Percentiles rank a stretch among this genome's conserved stretches.
Evolutionary conservation across 768 basidiomycete species (phyloP).

Genomic region (Russula griseocarnosa): DNA sequence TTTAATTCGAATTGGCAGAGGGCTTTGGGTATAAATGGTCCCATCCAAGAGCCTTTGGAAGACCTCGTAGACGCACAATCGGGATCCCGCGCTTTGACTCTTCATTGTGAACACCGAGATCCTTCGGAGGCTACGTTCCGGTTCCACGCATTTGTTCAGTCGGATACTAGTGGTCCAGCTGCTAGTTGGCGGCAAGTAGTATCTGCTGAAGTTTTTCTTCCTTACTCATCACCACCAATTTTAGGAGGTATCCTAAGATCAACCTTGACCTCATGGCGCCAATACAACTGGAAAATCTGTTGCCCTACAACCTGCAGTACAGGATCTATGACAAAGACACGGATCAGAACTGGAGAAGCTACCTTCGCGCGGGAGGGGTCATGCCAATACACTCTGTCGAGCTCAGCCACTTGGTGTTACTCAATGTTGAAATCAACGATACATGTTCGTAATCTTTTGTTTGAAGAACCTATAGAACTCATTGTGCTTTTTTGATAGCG

Average conservation of each 20-base stretch:
- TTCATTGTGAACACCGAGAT: constrained; percentile 82
- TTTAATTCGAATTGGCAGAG: constrained; percentile 45
- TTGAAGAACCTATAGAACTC: not conserved
- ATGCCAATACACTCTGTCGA: constrained; percentile 98
- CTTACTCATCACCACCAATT: constrained; percentile 5
- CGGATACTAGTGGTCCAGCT: constrained; percentile 51
- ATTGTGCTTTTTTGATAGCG: constrained; percentile 41
- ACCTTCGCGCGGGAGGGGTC: constrained; percentile 85
- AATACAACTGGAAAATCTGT: constrained; percentile 89
- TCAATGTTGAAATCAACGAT: constrained; percentile 90
- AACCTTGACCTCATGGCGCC: constrained; percentile 86
- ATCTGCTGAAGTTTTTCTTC: not conserved
- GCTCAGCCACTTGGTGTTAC: constrained; percentile 78
- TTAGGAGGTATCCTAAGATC: constrained; percentile 80
- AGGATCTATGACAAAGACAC: constrained; percentile 96
- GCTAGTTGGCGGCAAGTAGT: constrained; percentile 21
- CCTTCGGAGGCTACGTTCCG: constrained; percentile 84
- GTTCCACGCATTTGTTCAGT: constrained; percentile 88
- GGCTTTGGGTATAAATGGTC: constrained; percentile 98
- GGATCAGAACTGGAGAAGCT: constrained; percentile 92
- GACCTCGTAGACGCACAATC: constrained; percentile 67
- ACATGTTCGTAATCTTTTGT: constrained; percentile 53
- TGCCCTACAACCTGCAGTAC: constrained; percentile 93
- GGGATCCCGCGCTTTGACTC: constrained; percentile 46
- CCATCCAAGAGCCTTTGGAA: constrained; percentile 80